A percentile compares a stretch with the other conserved stretches of the same genome.
phyloP scores from a whole-genome alignment of 768 basidiomycete genomes.

The Cystofilobasidium bisporidii region DNA sequence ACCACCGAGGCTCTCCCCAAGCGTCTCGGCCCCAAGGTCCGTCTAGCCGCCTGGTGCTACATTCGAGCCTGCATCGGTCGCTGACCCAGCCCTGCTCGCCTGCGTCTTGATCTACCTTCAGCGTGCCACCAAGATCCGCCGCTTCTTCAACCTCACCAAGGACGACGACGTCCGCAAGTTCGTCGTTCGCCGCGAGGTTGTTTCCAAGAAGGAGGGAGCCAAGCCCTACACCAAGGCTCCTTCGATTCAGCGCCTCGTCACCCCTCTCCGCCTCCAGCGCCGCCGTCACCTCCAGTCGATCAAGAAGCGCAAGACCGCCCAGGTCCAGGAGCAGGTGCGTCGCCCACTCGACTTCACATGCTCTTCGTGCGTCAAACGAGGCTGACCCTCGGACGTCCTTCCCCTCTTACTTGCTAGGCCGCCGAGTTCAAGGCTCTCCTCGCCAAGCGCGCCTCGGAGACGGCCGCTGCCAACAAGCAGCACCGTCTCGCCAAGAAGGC shows the following conservation, averaged over 20 bases:
- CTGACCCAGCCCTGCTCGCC: background rate
- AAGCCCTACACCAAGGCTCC: conserved; percentile 98
- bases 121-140: conserved; percentile 81
- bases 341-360: too few species aligned
- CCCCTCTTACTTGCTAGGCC: too few species aligned
- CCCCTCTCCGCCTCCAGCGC: conserved; percentile 88
- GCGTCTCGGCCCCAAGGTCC: conserved; percentile 81
- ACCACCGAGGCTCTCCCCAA: conserved; percentile 90
- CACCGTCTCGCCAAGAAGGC: conserved; percentile 47
- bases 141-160: conserved; percentile 95
- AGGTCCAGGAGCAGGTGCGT: conserved; percentile 91
- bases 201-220: conserved; percentile 72
- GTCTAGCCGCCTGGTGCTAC: too few species aligned
- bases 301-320: conserved; percentile 75
- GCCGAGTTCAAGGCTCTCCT: conserved; percentile 50
- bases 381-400: too few species aligned
- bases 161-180: conserved; percentile 98
- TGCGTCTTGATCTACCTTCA: background rate
- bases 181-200: conserved; percentile 85
- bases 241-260: conserved; percentile 95
- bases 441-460: conserved; percentile 82
- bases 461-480: conserved; percentile 84
- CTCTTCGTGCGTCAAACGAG: too few species aligned
- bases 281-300: conserved; percentile 83
- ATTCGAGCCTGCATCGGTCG: too few species aligned